Evolutionary conservation across 257 asterid genomes (phyloP).

Genomic region (Galeopsis tetrahit): DNA sequence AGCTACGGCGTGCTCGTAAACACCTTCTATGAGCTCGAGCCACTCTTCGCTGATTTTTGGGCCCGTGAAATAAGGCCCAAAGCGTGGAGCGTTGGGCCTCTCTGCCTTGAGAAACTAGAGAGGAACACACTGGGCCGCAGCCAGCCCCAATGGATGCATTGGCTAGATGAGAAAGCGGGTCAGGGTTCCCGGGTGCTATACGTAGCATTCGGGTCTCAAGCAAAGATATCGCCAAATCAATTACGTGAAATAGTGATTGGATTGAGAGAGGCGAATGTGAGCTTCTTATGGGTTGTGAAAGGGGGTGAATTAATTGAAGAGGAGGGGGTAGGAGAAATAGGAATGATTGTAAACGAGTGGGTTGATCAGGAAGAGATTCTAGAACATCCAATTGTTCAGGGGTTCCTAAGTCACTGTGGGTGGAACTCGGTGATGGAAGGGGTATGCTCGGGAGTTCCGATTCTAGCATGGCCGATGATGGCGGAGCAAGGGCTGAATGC

Average conservation of each 20-base stretch:
- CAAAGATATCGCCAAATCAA: conserved; percentile 50
- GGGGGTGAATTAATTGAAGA: conserved; percentile 34
- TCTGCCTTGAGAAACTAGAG: conserved; percentile 45
- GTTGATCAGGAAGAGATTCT: conserved; percentile 68
- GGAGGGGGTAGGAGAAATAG: conserved; percentile 47
- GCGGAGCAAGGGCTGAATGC: conserved; percentile 77
- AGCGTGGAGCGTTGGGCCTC: conserved; percentile 61
- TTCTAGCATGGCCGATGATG: conserved; percentile 86
- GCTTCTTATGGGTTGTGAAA: conserved; percentile 67
- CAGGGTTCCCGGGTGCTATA: conserved; percentile 51
- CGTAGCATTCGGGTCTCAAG: conserved; percentile 83
- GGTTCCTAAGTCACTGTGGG: conserved; percentile 77
- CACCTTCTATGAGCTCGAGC: conserved; percentile 66
- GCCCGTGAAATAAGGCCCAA: background rate
- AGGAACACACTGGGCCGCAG: background rate
- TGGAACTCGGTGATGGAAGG: conserved; percentile 78
- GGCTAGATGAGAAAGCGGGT: conserved; percentile 58
- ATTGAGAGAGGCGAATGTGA: conserved; percentile 48
- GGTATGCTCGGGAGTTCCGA: conserved; percentile 69
- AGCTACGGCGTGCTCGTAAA: conserved; percentile 65
- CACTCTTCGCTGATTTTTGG: conserved; percentile 37
- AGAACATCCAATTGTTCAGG: conserved; percentile 50
- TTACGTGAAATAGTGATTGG: conserved; percentile 55
- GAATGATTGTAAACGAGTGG: conserved; percentile 68
- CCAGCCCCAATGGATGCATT: conserved; percentile 50